phyloP scores from a whole-genome alignment of 192 early-diverging fungal genomes.

The Backusella liffmaniae region DNA sequence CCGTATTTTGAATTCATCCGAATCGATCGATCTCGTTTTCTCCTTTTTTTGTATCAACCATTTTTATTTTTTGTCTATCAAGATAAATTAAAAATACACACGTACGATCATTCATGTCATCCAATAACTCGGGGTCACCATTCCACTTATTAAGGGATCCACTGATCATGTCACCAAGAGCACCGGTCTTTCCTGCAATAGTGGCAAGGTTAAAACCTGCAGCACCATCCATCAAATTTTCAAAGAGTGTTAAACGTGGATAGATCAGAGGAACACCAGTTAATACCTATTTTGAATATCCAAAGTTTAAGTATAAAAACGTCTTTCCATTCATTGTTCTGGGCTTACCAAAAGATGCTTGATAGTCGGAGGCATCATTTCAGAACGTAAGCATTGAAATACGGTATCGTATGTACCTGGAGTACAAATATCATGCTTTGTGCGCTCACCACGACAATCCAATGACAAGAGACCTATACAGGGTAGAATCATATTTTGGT shows the following conservation, averaged over 20 bases:
- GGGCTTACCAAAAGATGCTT: conserved; percentile 58
- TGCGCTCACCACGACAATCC: conserved; percentile 76
- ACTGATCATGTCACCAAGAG: conserved; percentile 41
- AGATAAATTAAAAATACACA: background rate
- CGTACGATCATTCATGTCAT: conserved; percentile 83
- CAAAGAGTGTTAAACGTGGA: conserved; percentile 68
- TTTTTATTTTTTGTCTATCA: background rate
- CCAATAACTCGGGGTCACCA: conserved; percentile 82
- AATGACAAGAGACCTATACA: conserved; percentile 54
- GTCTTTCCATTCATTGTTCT: background rate
- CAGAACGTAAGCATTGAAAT: conserved; percentile 50
- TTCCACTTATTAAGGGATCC: conserved; percentile 46
- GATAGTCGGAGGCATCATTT: conserved; percentile 47
- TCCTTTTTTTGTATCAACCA: background rate
- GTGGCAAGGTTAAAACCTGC: conserved; percentile 54
- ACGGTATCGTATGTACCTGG: conserved; percentile 59
- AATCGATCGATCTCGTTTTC: background rate
- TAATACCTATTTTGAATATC: conserved; percentile 33
- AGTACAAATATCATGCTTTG: conserved; percentile 57
- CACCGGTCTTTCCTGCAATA: conserved; percentile 56
- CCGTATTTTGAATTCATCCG: background rate
- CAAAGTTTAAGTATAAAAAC: too few species aligned
- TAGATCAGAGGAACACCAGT: conserved; percentile 77
- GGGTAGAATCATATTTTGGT: background rate
- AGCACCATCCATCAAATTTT: conserved; percentile 60